Base-by-base conservation (phyloP, 352 stramenopile species). In the Phytophthora syringae region DNA sequence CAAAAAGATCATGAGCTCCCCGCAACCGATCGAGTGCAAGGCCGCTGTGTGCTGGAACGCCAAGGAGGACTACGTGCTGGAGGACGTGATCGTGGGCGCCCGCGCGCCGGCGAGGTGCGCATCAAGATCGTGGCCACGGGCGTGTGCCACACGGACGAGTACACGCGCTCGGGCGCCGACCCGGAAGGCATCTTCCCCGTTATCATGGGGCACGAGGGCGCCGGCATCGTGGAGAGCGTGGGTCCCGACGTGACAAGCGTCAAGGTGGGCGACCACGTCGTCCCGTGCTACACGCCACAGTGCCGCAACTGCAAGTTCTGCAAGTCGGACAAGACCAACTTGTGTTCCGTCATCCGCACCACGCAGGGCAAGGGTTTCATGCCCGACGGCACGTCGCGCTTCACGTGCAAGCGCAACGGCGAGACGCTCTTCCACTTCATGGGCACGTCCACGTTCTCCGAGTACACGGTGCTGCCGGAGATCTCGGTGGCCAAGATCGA, bases 271-370 rank as follows among this genome's bases (percentile, higher is more conserved):
- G 88, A 95, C 74, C 84, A 98, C 67, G 95, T 98, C 32, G 96
- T 99, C 70, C 97, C 97, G 34, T 98, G 94, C 82, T 99, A 98
- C 78, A 98, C 90, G 52, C 90, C 91, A 51, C 84, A 97, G 68
- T 97, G 88, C 81, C 84, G 84, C 72, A 92, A 93, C 47, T 95
- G 86, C 80, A 95, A 95, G 70, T 95, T 95, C 65, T 95, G 86
- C 82, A 92, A 92, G 69, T 93, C 86, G 52, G 63, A 57, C 60
- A 95, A 95, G 79, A 94, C 87, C 30, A 95, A 95, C 67, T 71
- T 95, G 13, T 95, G 87, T 76, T 93, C 85, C 39, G 59, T 93
- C 52, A 95, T 95, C 61, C 85, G 87, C 42, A 80, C 69, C 56
- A 94, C 84, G 28, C 84, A 93, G 72, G 87, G 87, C 28, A 80